A percentile compares a stretch with the other conserved stretches of the same genome.
Conservation (phyloP, 2,329 filamentous ascomycete species). For the Pseudopyricularia javanii region DNA sequence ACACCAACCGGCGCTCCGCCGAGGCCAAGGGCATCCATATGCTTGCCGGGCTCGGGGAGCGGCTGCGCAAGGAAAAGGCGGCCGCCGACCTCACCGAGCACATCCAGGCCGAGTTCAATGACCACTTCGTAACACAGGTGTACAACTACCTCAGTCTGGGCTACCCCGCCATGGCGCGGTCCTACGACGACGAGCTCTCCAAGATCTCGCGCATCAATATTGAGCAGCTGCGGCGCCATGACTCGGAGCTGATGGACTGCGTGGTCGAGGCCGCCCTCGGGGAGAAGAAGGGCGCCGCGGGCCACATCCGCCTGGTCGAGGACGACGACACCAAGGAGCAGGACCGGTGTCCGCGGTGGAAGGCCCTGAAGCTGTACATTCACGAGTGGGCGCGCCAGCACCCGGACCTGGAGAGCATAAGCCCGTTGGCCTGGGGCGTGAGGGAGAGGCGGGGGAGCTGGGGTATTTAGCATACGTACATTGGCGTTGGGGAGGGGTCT, state of each 20-base stretch:
- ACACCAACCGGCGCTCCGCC: slow-evolving; percentile 6
- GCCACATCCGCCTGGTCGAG: slow-evolving; percentile 61
- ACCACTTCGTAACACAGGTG: slow-evolving; percentile 83
- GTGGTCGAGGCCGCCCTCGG: slow-evolving; percentile 4
- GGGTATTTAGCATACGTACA: slow-evolving; percentile 34
- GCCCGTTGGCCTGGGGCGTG: slow-evolving; percentile 55
- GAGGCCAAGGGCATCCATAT: slow-evolving; percentile 32
- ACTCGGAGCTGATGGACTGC: slow-evolving; percentile 39
- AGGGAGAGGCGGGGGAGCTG: slow-evolving; percentile 57
- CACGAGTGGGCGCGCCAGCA: slow-evolving; percentile 84
- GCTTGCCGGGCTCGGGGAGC: slow-evolving; percentile 38
- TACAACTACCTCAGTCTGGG: slow-evolving; percentile 94
- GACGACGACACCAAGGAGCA: slow-evolving; percentile 29
- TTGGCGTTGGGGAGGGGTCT: neutral
- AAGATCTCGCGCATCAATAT: slow-evolving; percentile 65
- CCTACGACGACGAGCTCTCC: slow-evolving; percentile 74
- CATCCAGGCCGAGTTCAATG: slow-evolving; percentile 58
- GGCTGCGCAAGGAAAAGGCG: slow-evolving; percentile 34
- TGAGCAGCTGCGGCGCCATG: slow-evolving; percentile 58
- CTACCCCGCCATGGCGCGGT: slow-evolving; percentile 73
- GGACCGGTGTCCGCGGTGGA: slow-evolving; percentile 61
- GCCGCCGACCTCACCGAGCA: slow-evolving; percentile 37
- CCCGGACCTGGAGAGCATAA: slow-evolving; percentile 53
- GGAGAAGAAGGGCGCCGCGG: slow-evolving; percentile 36
- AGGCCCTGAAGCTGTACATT: slow-evolving; percentile 71